phyloP scores from a whole-genome alignment of 1,284 basidiomycete genomes.

The Boletellus deceptivus region DNA sequence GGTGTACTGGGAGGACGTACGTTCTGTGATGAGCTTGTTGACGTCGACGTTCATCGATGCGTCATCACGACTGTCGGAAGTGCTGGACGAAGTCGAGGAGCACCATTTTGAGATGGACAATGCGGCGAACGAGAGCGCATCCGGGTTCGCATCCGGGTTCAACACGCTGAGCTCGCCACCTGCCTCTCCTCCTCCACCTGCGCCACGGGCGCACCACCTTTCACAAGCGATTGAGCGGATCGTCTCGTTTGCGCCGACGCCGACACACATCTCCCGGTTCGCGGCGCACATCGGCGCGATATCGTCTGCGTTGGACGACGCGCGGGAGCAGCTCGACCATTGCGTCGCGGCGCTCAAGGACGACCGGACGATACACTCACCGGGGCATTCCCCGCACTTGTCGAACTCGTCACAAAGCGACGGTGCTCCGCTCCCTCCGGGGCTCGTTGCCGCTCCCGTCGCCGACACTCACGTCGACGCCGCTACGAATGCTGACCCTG shows the following conservation, averaged over 20 bases:
- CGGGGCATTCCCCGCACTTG: conserved; percentile 24
- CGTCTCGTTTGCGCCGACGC: conserved; percentile 66
- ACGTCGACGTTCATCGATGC: conserved; percentile 65
- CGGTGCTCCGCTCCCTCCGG: too few species aligned
- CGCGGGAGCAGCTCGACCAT: conserved; percentile 57
- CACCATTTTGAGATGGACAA: conserved; percentile 13
- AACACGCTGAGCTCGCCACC: conserved; percentile 11
- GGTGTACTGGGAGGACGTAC: conserved; percentile 78
- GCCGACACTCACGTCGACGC: too few species aligned
- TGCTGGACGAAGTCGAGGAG: conserved; percentile 55
- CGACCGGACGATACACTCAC: conserved; percentile 20
- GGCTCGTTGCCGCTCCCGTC: neutral
- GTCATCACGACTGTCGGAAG: conserved; percentile 55
- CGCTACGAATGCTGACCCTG: too few species aligned
- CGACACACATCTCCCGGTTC: conserved; percentile 62
- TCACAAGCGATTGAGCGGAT: conserved; percentile 29
- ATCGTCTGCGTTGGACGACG: conserved; percentile 62
- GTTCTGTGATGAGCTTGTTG: conserved; percentile 66
- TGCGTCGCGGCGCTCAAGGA: conserved; percentile 57
- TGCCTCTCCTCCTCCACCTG: conserved; percentile 12
- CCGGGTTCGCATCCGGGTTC: conserved; percentile 9
- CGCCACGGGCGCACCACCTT: conserved; percentile 12
- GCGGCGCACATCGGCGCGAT: conserved; percentile 70
- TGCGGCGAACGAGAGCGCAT: conserved; percentile 9
- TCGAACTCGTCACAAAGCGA: conserved; percentile 16